Percentiles rank a stretch among this genome's conserved stretches.
Conservation (phyloP, 176 grass and related monocot species). For the Eremochloa ophiuroides region DNA sequence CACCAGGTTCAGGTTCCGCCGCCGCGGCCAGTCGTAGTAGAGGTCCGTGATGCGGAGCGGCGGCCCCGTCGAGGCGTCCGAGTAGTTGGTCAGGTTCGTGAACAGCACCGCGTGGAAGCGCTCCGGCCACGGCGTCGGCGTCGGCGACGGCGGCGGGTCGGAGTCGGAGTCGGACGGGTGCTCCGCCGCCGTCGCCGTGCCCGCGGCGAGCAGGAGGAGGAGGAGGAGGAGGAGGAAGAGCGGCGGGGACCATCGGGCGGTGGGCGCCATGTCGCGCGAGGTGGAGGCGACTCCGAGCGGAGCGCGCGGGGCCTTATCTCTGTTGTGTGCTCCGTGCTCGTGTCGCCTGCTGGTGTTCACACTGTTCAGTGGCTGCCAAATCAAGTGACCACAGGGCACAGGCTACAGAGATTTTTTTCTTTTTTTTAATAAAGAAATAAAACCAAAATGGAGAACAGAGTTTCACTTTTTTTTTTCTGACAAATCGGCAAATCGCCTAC, state of each 20-base stretch:
- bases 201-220: not conserved
- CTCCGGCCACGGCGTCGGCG: slow-evolving; percentile 55
- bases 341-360: not conserved
- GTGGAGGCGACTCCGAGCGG: not conserved
- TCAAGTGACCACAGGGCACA: not conserved
- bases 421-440: not conserved
- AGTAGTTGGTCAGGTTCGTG: slow-evolving; percentile 59
- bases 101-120: slow-evolving; percentile 68
- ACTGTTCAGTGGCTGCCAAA: not conserved
- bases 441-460: not conserved
- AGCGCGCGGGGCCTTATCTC: slow-evolving; percentile 17
- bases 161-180: not conserved
- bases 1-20: slow-evolving; percentile 74
- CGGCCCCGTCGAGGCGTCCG: slow-evolving; percentile 12
- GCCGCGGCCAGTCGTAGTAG: slow-evolving; percentile 73
- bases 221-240: not conserved
- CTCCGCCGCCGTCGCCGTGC: not conserved
- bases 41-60: slow-evolving; percentile 41
- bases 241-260: not conserved
- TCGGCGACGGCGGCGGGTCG: not conserved
- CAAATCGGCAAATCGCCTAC: no score
- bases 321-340: not conserved
- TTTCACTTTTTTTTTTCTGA: no score
- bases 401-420: not conserved
- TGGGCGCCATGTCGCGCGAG: slow-evolving; percentile 1